Evolutionary conservation across 2,329 filamentous ascomycete species (phyloP).

Genomic region (Stemphylium lycopersici): DNA sequence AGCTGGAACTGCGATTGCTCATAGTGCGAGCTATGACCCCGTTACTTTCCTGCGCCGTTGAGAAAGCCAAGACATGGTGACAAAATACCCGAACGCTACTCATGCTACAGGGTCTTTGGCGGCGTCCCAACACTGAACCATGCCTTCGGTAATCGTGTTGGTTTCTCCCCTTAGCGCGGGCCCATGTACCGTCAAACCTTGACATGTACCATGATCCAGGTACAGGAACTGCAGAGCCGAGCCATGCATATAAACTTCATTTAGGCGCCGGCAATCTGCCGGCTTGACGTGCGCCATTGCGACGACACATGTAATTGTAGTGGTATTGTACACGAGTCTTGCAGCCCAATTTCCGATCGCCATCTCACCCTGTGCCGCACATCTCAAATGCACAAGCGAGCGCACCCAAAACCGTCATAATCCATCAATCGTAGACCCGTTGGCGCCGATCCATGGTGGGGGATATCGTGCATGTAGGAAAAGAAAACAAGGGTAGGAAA

Average conservation of each 20-base stretch:
- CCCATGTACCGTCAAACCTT: not conserved
- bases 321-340: slow-evolving; percentile 8
- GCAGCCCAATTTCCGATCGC: slow-evolving; percentile 1
- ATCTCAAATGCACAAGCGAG: not conserved
- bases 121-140: not conserved
- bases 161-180: slow-evolving; percentile 1
- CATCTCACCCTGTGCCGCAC: not conserved
- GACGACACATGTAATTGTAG: slow-evolving; percentile 1
- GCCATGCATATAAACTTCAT: slow-evolving; percentile 18
- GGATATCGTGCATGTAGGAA: slow-evolving; percentile 25
- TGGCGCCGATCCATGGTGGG: slow-evolving; percentile 24
- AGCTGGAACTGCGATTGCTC: slow-evolving; percentile 2
- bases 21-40: slow-evolving; percentile 15
- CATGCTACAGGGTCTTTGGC: not conserved
- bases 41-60: slow-evolving; percentile 15
- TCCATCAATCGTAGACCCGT: slow-evolving; percentile 22
- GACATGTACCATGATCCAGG: not conserved
- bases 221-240: slow-evolving; percentile 9
- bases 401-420: slow-evolving; percentile 6
- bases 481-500: slow-evolving; percentile 13
- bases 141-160: slow-evolving; percentile 6
- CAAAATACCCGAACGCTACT: slow-evolving; percentile 14
- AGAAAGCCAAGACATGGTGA: slow-evolving; percentile 14
- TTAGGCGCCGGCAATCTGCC: slow-evolving; percentile 13
- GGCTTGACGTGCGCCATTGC: slow-evolving; percentile 18